Percentiles rank a stretch among this genome's conserved stretches.
Evolutionary conservation across 768 basidiomycete species (phyloP).

Genomic region (Daedaleopsis nitida): DNA sequence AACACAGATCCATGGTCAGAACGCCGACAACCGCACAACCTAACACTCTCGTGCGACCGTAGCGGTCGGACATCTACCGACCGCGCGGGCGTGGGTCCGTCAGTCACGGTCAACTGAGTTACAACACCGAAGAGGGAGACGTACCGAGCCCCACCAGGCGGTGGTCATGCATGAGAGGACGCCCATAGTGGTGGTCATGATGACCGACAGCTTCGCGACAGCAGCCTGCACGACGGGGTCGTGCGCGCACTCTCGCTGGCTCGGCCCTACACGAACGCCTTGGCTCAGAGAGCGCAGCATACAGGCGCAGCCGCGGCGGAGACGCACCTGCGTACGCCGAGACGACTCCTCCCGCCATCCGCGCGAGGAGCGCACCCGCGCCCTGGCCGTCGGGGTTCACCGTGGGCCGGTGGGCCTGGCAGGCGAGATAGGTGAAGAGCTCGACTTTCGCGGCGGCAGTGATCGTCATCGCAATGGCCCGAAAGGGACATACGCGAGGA

Average conservation of each 20-base stretch:
- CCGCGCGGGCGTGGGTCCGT: background rate
- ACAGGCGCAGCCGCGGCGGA: background rate
- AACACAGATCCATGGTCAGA: conserved; percentile 61
- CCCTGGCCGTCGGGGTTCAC: conserved; percentile 27
- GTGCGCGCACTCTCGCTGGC: conserved; percentile 46
- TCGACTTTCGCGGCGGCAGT: conserved; percentile 73
- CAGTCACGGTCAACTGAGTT: background rate
- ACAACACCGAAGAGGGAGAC: conserved; percentile 27
- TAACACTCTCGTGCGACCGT: conserved; percentile 70
- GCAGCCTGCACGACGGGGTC: conserved; percentile 77
- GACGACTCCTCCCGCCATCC: background rate
- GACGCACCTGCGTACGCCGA: background rate
- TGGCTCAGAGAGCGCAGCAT: background rate
- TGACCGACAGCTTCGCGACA: conserved; percentile 64
- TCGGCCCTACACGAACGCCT: background rate
- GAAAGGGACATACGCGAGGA: conserved; percentile 55
- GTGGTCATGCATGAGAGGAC: conserved; percentile 76
- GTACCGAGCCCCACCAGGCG: conserved; percentile 84
- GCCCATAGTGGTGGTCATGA: conserved; percentile 66
- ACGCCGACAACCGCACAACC: conserved; percentile 61
- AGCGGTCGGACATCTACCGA: conserved; percentile 69
- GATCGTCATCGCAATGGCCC: conserved; percentile 55
- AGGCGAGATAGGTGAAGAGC: conserved; percentile 73
- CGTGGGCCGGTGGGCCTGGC: conserved; percentile 66
- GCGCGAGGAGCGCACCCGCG: conserved; percentile 1